Base-by-base conservation (phyloP, 805 yeast genomes). In the Sungouiozyma intestinalis region DNA sequence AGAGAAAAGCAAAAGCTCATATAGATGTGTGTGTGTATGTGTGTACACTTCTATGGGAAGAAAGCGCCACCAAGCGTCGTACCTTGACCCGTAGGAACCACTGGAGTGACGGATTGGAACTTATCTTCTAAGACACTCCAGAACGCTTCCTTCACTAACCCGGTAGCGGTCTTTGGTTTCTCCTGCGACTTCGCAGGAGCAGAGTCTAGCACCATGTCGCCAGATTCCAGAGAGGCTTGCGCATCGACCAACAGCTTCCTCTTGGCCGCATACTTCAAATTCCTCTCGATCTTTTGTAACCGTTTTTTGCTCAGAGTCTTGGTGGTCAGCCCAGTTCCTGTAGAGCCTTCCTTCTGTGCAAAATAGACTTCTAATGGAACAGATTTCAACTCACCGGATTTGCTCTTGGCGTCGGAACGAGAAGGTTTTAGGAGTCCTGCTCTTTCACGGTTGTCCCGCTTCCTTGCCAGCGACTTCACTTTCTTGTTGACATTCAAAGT, bases 1-100 rank as follows among this genome's bases (percentile, higher is more conserved):
- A 31, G 21, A 31, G 11, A 11, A 11, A n/a, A n/a, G n/a, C n/a
- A n/a, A n/a, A n/a, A n/a, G n/a, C n/a, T n/a, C n/a, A n/a, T n/a
- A n/a, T n/a, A n/a, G n/a, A 24, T 24, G 29, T 16, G 14, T 15
- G 14, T 33, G 35, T 33, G 16, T 8, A 15, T 15, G 17, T 8
- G 8, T n/a, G 14, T 16, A 6, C 8, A 15, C 35, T 16, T 35
- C 46, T 47, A 64, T 45, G 63, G 72, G 66, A 69, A 78, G 60
- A 48, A 71, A 62, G 86, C 87, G 24, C 81, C 77, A 35, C 95
- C 96, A 49, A 87, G 64, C 11, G 94, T 81, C 29, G 96, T 87
- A 44, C 95, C 95, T 56, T 78, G 76, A 33, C 85, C 84, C 19
- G 69, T 62, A 20, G 66, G 60, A 37, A 70, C 59, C 27, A 67